Evolutionary conservation across 306 rosid species (phyloP).

Genomic region (Datisca glomerata): DNA sequence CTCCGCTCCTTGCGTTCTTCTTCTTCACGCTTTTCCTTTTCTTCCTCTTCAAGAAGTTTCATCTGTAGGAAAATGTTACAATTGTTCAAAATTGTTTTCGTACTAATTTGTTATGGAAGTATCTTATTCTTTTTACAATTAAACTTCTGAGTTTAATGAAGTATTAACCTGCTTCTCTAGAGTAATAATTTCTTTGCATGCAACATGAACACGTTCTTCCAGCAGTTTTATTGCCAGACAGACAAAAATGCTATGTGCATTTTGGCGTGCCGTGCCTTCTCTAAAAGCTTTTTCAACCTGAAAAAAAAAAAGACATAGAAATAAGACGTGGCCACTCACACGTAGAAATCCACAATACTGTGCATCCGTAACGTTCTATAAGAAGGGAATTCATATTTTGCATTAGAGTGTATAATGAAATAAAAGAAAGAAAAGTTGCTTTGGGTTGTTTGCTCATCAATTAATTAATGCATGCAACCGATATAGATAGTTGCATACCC

Average conservation of each 20-base stretch:
- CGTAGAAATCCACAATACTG: too few relatives aligned
- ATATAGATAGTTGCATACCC: too few relatives aligned
- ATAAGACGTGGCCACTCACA: too few relatives aligned
- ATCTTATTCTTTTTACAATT: not conserved
- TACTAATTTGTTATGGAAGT: too few relatives aligned
- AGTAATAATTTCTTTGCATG: slow-evolving; percentile 94
- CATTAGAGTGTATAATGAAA: too few relatives aligned
- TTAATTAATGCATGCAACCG: too few relatives aligned
- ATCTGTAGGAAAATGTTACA: slow-evolving; percentile 37
- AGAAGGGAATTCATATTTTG: too few relatives aligned
- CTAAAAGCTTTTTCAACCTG: slow-evolving; percentile 99
- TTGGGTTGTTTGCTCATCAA: too few relatives aligned
- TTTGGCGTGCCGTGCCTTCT: slow-evolving; percentile 99
- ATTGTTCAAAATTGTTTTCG: too few relatives aligned
- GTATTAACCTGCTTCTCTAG: slow-evolving; percentile 97
- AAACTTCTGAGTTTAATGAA: slow-evolving; percentile 7
- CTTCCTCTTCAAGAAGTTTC: slow-evolving; percentile 99
- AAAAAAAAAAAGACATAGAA: too few relatives aligned
- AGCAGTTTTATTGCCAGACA: slow-evolving; percentile 89
- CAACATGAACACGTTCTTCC: slow-evolving; percentile 96
- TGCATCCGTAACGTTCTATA: too few relatives aligned
- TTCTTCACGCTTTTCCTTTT: slow-evolving; percentile 95
- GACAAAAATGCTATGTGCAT: slow-evolving; percentile 96
- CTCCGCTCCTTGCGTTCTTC: slow-evolving; percentile 97
- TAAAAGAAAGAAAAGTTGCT: too few relatives aligned